These are phyloP conservation scores for Cryptosporidium ryanae DNA, from an alignment of 169 alveolate genomes.

Conservation along the genomic window DNA sequence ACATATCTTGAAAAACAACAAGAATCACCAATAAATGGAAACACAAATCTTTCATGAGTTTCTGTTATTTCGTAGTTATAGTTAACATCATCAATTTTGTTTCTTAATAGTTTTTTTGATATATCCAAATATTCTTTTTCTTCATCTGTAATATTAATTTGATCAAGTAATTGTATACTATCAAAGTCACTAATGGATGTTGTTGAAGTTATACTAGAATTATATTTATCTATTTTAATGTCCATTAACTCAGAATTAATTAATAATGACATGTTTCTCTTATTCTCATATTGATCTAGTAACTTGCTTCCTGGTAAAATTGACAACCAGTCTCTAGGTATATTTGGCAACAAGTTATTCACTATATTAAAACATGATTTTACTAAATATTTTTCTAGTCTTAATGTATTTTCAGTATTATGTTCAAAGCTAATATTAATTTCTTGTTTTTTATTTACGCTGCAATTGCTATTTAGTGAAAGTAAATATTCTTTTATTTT, in stretches of 20 bases:
- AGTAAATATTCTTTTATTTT: neutral
- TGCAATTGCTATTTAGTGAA: neutral
- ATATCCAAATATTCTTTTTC: neutral
- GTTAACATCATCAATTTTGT: neutral
- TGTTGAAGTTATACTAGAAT: neutral
- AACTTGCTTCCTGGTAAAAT: conserved; percentile 12
- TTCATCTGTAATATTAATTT: neutral
- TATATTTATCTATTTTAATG: neutral
- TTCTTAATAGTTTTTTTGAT: too few relatives aligned
- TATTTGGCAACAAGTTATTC: conserved; percentile 25
- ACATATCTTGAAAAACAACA: conserved; percentile 39
- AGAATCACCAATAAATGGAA: conserved; percentile 52
- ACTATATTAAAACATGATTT: conserved; percentile 17
- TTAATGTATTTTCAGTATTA: neutral
- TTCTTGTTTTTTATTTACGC: neutral
- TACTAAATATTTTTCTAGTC: conserved; percentile 24
- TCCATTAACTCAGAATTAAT: neutral
- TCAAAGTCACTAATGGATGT: conserved; percentile 2
- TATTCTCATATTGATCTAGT: too few relatives aligned
- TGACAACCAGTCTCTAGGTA: conserved; percentile 31
- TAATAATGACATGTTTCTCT: neutral
- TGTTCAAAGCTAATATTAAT: neutral
- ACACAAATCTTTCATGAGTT: conserved; percentile 21
- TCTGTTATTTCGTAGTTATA: neutral
- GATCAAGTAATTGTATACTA: neutral